Evolutionary conservation across 139 green algal species (phyloP), one percentile per base, ranked within the genome.

Genomic region (Coccomyxa sp.): DNA sequence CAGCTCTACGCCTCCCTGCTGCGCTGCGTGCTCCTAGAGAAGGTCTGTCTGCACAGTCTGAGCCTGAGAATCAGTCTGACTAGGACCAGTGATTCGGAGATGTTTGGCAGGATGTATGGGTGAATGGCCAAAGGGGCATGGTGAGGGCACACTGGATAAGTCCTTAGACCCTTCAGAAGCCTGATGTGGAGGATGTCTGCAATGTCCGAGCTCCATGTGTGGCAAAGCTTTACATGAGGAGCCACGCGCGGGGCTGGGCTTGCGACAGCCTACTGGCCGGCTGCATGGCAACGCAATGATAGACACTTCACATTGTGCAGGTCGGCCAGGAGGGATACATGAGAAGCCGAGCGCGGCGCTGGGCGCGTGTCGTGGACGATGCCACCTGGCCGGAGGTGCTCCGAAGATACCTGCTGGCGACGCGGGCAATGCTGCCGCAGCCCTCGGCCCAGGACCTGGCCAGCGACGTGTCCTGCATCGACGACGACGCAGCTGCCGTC

Each of bases 361-460:
- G 86, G 86, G 70, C 55, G 6, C 74, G 79, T 2, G 68, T 86
- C 12, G 31, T 89, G 35, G 80, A 78, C 64, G 69, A 74, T 16
- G 55, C 64, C 24, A 88, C 83, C 6, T 91, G 87, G 87, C 85
- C 87, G 1, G 87, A 91, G 77, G 72, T 91, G 31, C 78, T 89
- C 75, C 82, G 87, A 54, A 73, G 86, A 10, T 90, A 91, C 75
- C 73, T 91, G 44, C 76, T 89, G 35, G 35, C 70, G 39, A 84
- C 85, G 5, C 82, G 85, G 37, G 24, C 54, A 58, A 41, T 68
- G 68, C 73, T 75, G 27, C 39, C 27, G 7, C 40, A 40, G 10
- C 33, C 36, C 50, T 14, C 55, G 71, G 70, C 41, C n/a, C 7
- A 35, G 9, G 40, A 69, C 27, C 39, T 31, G 6, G 74, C 39